Evolutionary conservation across 1,139 yeast genomes (phyloP), one percentile per base, ranked within the genome.

Genomic region (Geotrichum phurueaensis): DNA sequence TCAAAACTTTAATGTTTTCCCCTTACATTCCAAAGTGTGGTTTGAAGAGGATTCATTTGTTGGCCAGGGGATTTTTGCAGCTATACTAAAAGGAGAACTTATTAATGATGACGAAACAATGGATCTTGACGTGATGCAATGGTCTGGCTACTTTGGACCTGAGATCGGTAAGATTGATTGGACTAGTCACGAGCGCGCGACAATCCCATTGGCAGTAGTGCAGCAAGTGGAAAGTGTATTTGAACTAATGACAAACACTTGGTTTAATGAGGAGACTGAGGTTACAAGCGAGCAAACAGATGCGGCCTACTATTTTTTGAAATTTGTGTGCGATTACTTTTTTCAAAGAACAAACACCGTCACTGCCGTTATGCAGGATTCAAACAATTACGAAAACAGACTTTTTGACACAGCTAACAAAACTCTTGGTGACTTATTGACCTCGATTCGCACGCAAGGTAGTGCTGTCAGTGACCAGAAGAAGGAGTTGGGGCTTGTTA

Each of bases 151-250:
- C 23, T 59, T 59, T 55, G 61, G 61, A 2, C n/a, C 53, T 9
- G 61, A 59, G n/a, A 52, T 59, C 23, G 61, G 61, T 7, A 50
- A 27, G 53, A 47, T 59, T n/a, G 52, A 36, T 6, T 59, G 61
- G 61, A 36, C 31, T 18, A 13, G 18, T 29, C 27, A 23, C 27
- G 33, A 20, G 25, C 27, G 47, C 20, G 23, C 18, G 15, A 45
- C 48, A 12, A n/a, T 25, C 27, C 45, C 47, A 7, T n/a, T 15
- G 10, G 2, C 47, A 15, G 57, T 47, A 2, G 57, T 54, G 18
- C 18, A 45, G 47, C 47, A 54, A 29, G 23, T 54, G 22, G 20
- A 15, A 47, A 33, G 27, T 23, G 18, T 20, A 7, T 53, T 47
- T 25, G 39, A 27, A 4, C 22, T 53, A 9, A 54, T 54, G 10